Evolutionary conservation across 768 basidiomycete species (phyloP).

Genomic region (Chalciporus chontae): DNA sequence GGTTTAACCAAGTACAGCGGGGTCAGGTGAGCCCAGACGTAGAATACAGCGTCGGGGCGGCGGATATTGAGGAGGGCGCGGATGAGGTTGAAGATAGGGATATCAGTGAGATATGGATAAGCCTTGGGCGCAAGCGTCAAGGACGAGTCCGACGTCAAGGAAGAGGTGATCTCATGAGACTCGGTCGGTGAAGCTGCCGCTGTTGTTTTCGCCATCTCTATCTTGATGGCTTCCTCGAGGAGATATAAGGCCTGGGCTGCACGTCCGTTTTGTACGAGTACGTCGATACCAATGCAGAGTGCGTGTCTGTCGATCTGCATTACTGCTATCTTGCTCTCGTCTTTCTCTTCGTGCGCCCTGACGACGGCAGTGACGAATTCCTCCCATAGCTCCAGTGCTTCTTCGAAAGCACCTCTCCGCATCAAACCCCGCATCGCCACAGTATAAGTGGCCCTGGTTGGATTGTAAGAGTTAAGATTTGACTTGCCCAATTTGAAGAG

Average conservation of each 20-base stretch:
- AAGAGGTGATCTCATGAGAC: not conserved
- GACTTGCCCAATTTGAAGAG: constrained; percentile 35
- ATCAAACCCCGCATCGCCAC: constrained; percentile 53
- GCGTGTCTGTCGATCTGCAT: constrained; percentile 43
- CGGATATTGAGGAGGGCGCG: constrained; percentile 44
- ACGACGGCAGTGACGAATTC: constrained; percentile 28
- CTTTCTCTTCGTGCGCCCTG: not conserved
- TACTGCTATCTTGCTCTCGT: not conserved
- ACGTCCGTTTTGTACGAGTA: constrained; percentile 41
- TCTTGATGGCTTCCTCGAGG: constrained; percentile 41
- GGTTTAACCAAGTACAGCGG: constrained; percentile 56
- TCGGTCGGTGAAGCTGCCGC: not conserved
- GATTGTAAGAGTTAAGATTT: constrained; percentile 30
- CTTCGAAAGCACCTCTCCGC: constrained; percentile 35
- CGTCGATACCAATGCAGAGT: constrained; percentile 48
- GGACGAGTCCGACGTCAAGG: not conserved
- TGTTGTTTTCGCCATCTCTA: constrained; percentile 12
- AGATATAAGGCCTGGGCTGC: constrained; percentile 47
- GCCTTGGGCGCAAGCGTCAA: not conserved
- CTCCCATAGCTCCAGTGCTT: constrained; percentile 45
- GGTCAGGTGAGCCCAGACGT: constrained; percentile 65
- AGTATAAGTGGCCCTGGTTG: constrained; percentile 49
- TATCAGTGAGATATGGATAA: constrained; percentile 18
- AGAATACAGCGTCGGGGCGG: constrained; percentile 62
- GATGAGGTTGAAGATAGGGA: constrained; percentile 44